A percentile compares a stretch with the other conserved stretches of the same genome.
Conservation (phyloP, 1,139 yeast species). For the Trichomonascaceae sp. region DNA sequence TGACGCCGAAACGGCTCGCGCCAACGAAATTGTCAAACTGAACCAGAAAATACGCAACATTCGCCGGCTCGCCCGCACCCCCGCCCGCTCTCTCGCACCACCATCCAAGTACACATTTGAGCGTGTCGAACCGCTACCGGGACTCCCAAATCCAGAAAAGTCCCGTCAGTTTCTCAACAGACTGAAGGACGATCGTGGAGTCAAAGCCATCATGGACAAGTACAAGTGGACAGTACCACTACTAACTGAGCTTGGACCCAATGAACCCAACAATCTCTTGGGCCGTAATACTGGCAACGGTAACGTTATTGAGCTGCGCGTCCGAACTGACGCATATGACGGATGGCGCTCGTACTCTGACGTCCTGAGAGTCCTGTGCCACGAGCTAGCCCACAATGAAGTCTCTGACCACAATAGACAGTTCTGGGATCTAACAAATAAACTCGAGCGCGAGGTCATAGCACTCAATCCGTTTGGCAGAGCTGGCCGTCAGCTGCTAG, state of each 20-base stretch:
- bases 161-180: constrained; percentile 21
- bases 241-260: constrained; percentile 29
- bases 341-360: constrained; percentile 28
- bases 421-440: constrained; percentile 27
- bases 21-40: constrained; percentile 12
- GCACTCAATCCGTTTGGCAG: constrained; percentile 22
- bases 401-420: constrained; percentile 24
- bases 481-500: constrained; percentile 11
- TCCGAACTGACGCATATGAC: constrained; percentile 28
- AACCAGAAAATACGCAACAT: constrained; percentile 8
- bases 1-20: constrained; percentile 16
- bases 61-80: constrained; percentile 9
- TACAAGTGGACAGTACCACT: constrained; percentile 26
- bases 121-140: constrained; percentile 22
- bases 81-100: constrained; percentile 2
- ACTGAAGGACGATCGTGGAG: constrained; percentile 25
- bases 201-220: constrained; percentile 25
- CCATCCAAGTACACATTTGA: constrained; percentile 22
- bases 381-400: constrained; percentile 30
- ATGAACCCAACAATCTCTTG: constrained; percentile 17
- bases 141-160: constrained; percentile 21
- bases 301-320: constrained; percentile 25
- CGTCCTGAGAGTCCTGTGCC: constrained; percentile 27
- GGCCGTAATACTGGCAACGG: constrained; percentile 28
- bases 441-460: constrained; percentile 24